These are phyloP conservation scores for Penicillium sp. DNA, from an alignment of 2,329 filamentous ascomycete species.

Conservation along the genomic window DNA sequence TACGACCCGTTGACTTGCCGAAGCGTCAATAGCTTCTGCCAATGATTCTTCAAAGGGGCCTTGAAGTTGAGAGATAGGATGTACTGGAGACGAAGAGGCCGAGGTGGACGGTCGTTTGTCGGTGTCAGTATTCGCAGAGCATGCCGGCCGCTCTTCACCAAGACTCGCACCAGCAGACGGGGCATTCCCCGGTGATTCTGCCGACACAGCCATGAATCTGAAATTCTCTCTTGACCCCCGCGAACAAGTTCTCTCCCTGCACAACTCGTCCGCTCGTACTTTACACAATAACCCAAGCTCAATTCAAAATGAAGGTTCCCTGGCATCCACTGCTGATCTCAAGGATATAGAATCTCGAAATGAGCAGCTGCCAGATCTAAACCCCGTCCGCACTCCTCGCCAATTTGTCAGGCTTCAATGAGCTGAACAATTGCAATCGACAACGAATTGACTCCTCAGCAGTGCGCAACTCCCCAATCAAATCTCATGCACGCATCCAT, in stretches of 20 bases:
- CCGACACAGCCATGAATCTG: neutral
- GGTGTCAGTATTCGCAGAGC: neutral
- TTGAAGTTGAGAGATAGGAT: slow-evolving; percentile 47
- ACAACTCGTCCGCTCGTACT: too few species aligned
- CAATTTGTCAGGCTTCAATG: neutral
- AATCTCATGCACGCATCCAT: slow-evolving; percentile 18
- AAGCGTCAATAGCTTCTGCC: slow-evolving; percentile 35
- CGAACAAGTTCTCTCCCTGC: too few species aligned
- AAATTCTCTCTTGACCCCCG: neutral
- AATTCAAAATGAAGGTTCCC: too few species aligned
- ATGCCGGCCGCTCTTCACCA: neutral
- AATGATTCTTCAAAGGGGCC: slow-evolving; percentile 51
- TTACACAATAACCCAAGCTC: too few species aligned
- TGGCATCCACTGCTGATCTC: neutral
- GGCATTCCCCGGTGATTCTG: neutral
- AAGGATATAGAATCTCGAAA: neutral
- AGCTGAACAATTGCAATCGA: neutral
- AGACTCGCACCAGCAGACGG: neutral
- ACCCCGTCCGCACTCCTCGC: neutral
- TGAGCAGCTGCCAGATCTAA: neutral
- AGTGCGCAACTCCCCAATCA: slow-evolving; percentile 6
- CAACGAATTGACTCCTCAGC: neutral
- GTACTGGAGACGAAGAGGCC: slow-evolving; percentile 30
- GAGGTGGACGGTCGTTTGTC: neutral
- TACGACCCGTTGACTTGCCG: slow-evolving; percentile 31